A percentile compares a stretch with the other conserved stretches of the same genome.
Evolutionary conservation across 2,329 filamentous ascomycete genomes (phyloP).

Genomic region (Talaromyces sp.): DNA sequence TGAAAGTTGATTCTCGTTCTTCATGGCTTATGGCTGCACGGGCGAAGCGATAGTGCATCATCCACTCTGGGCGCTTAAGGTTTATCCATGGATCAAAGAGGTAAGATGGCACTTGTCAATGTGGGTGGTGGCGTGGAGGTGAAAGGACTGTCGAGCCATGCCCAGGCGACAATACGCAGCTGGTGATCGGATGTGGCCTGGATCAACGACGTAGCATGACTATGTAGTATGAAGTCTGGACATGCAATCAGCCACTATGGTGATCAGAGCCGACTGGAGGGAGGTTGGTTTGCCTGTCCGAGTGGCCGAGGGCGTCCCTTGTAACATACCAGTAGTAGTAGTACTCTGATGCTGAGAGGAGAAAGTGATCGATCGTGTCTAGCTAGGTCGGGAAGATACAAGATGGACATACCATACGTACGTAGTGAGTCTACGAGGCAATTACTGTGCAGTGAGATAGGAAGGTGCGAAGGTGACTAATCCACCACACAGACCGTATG

Average conservation of each 20-base stretch:
- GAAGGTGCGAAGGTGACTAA: background rate
- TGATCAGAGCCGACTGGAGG: background rate
- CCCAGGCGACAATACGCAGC: background rate
- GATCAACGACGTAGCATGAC: background rate
- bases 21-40: conserved; percentile 1
- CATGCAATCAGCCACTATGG: background rate
- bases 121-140: background rate
- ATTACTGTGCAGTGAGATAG: too few relatives aligned
- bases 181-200: background rate
- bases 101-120: background rate
- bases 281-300: background rate
- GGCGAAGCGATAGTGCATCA: conserved; percentile 1
- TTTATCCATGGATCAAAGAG: background rate
- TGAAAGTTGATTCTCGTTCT: background rate
- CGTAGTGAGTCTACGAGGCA: background rate
- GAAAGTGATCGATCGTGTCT: background rate
- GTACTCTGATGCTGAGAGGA: background rate
- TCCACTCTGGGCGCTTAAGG: conserved; percentile 4
- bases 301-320: too few relatives aligned
- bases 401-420: background rate
- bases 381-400: background rate
- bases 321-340: too few relatives aligned
- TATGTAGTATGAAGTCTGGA: background rate
- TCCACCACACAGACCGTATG: too few relatives aligned
- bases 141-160: conserved; percentile 3